Conservation (phyloP, 148 eudicot genomes). For the Spergularia bocconei region DNA sequence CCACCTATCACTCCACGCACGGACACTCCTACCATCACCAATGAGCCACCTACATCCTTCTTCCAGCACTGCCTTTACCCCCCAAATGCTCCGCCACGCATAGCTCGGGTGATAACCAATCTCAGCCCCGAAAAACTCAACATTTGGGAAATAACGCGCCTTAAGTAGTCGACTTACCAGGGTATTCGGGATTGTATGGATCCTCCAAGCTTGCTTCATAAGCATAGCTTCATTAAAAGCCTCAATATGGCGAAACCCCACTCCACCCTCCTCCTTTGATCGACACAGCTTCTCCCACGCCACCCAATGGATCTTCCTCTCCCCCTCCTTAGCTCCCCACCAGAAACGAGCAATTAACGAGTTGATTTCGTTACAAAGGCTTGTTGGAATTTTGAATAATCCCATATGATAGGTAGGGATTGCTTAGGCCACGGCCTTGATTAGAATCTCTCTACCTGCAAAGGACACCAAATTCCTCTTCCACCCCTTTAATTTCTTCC, state of each 20-base stretch:
- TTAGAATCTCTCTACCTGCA: too few relatives aligned
- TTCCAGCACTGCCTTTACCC: background rate
- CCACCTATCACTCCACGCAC: too few relatives aligned
- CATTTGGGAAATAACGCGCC: background rate
- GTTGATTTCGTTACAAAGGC: too few relatives aligned
- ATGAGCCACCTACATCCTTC: background rate
- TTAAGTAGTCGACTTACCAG: background rate
- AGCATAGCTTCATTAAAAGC: background rate
- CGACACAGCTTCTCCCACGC: background rate
- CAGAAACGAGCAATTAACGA: too few relatives aligned
- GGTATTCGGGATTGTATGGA: background rate
- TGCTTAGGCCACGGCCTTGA: too few relatives aligned
- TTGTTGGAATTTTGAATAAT: too few relatives aligned
- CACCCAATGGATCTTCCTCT: background rate
- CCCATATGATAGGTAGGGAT: too few relatives aligned
- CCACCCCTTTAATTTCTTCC: too few relatives aligned
- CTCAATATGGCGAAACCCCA: background rate
- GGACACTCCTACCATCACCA: background rate
- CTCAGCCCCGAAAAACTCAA: background rate
- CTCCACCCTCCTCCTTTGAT: background rate
- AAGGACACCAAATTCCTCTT: too few relatives aligned
- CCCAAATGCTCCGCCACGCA: background rate
- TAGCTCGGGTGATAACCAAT: background rate
- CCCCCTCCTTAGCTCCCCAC: background rate
- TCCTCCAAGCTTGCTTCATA: background rate